A percentile compares a stretch with the other conserved stretches of the same genome.
Evolutionary conservation across 2,329 filamentous ascomycete genomes (phyloP).

Genomic region (Alternaria gaisen): DNA sequence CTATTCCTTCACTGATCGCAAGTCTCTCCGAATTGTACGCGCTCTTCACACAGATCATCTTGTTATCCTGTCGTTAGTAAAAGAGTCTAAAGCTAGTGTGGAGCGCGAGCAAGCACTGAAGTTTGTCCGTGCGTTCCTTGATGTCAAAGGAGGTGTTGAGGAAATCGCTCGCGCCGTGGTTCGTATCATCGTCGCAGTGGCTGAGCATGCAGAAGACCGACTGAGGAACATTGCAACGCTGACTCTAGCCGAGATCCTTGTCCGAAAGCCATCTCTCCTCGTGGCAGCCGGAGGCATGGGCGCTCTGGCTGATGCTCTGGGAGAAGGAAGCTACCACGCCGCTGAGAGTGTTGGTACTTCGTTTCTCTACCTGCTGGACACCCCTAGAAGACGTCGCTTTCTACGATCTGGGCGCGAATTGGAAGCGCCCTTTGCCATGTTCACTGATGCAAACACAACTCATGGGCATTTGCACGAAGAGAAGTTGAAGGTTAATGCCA

Average conservation of each 20-base stretch:
- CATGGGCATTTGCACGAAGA: slow-evolving; percentile 64
- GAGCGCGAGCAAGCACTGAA: slow-evolving; percentile 97
- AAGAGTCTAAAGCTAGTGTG: slow-evolving; percentile 95
- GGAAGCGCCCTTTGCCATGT: slow-evolving; percentile 85
- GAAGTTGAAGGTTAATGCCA: slow-evolving; percentile 83
- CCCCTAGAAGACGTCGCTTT: slow-evolving; percentile 80
- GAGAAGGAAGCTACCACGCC: slow-evolving; percentile 89
- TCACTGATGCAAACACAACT: slow-evolving; percentile 78
- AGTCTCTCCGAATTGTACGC: slow-evolving; percentile 87
- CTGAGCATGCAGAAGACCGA: slow-evolving; percentile 85
- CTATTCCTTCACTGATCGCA: slow-evolving; percentile 91
- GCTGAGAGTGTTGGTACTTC: slow-evolving; percentile 87
- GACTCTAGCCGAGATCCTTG: slow-evolving; percentile 89
- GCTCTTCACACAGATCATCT: slow-evolving; percentile 89
- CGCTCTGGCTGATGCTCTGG: slow-evolving; percentile 88
- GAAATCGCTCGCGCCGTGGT: slow-evolving; percentile 89
- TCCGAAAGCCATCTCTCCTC: slow-evolving; percentile 83
- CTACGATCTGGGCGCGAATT: slow-evolving; percentile 89
- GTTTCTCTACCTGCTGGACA: slow-evolving; percentile 90
- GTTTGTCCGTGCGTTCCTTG: slow-evolving; percentile 92
- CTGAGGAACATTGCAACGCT: slow-evolving; percentile 90
- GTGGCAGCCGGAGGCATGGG: slow-evolving; percentile 85
- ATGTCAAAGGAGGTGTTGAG: slow-evolving; percentile 89
- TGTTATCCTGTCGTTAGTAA: slow-evolving; percentile 89
- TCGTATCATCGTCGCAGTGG: slow-evolving; percentile 88